Evolutionary conservation across 2,329 filamentous ascomycete species (phyloP).

Genomic region (Cladophialophora exuberans): DNA sequence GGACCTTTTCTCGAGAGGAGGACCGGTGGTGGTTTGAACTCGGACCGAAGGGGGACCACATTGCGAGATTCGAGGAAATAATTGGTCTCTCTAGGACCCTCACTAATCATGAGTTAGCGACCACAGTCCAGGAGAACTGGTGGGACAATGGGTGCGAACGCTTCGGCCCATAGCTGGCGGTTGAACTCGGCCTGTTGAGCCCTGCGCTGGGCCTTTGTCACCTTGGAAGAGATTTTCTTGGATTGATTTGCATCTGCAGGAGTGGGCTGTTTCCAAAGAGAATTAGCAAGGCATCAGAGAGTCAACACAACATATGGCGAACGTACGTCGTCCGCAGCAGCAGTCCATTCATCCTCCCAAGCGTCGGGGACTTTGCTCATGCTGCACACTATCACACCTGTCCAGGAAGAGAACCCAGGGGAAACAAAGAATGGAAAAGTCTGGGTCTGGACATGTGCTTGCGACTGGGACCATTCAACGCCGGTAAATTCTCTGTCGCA

Average conservation of each 20-base stretch:
- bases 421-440: neutral
- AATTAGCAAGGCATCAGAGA: neutral
- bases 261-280: conserved; percentile 37
- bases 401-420: neutral
- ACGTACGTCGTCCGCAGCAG: conserved; percentile 62
- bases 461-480: neutral
- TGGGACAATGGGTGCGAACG: conserved; percentile 61
- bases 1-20: conserved; percentile 75
- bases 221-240: conserved; percentile 53
- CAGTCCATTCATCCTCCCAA: conserved; percentile 93
- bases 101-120: conserved; percentile 51
- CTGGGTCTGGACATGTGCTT: neutral
- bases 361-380: conserved; percentile 62
- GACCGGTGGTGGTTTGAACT: conserved; percentile 81
- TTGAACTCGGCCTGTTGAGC: conserved; percentile 83
- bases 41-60: conserved; percentile 64
- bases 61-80: conserved; percentile 71
- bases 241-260: conserved; percentile 41
- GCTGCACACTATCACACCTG: neutral
- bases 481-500: neutral
- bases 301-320: neutral
- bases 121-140: neutral
- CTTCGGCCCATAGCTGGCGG: conserved; percentile 84
- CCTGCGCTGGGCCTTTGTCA: conserved; percentile 75
- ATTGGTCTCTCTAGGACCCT: conserved; percentile 69